Evolutionary conservation across 2,329 filamentous ascomycete species (phyloP), one percentile per base, ranked within the genome.

Genomic region (Leptographium radiaticola): DNA sequence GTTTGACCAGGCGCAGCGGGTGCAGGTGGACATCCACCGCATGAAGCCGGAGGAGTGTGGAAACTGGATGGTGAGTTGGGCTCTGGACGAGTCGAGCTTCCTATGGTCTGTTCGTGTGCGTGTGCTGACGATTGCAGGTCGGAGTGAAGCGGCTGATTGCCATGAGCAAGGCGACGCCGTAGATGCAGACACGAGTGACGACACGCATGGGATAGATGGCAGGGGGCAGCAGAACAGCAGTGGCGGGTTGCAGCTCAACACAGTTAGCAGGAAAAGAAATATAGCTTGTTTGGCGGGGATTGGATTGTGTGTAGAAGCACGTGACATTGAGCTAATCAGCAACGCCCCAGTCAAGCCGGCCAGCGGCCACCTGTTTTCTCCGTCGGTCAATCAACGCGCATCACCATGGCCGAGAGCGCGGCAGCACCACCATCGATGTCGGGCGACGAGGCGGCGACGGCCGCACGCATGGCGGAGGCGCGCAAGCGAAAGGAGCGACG

Each of bases 21-120:
- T 90, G 50, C 87, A 90, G 67, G 74, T 87, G 45, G 83, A 89
- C 59, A 84, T 91, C 54, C 80, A 89, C 67, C 80, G 79, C 52
- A 83, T 88, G 66, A 86, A 85, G 72, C 85, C 80, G 1, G 84
- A 89, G 47, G 86, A 91, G 65, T 89, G 87, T 66, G 86, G 86
- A 53, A 84, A 87, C 65, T 91, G 87, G 87, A 90, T 91, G 85
- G 87, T 89, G 73, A 74, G 83, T 48, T 53, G 5, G 8, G 13
- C 13, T 31, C 13, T 11, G 25, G 25, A 5, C 2, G 25, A 2
- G 25, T 25, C 25, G 25, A 25, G 25, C 5, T 25, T 25, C 15
- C 6, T 42, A 36, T 43, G 31, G 18, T 12, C 2, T 36, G 34
- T 9, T 25, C 2, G 30, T 33, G 16, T 40, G 30, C 13, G 16